phyloP scores from a whole-genome alignment of 768 basidiomycete species.

The Amanita polypyramis region DNA sequence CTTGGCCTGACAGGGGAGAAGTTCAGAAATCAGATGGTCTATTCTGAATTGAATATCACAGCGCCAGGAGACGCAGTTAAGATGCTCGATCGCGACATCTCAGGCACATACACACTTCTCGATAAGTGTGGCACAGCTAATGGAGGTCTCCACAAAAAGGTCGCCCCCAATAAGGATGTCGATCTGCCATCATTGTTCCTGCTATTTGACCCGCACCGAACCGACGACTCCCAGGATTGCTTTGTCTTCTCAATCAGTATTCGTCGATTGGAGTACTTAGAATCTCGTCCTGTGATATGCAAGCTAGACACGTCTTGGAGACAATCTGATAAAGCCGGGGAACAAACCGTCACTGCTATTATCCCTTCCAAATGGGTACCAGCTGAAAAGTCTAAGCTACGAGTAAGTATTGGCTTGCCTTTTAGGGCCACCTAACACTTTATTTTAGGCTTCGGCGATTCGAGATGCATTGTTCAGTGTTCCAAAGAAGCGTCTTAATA shows the following conservation, averaged over 20 bases:
- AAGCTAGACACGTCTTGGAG: conserved; percentile 71
- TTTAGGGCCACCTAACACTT: neutral
- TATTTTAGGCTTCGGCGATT: conserved; percentile 37
- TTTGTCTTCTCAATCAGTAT: conserved; percentile 81
- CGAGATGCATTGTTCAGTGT: conserved; percentile 55
- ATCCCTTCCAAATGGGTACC: conserved; percentile 60
- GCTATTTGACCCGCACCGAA: conserved; percentile 82
- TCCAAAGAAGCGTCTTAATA: conserved; percentile 41
- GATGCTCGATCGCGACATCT: conserved; percentile 68
- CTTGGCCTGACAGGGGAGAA: conserved; percentile 62
- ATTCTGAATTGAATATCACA: conserved; percentile 54
- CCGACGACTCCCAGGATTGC: conserved; percentile 62
- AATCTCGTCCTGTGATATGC: conserved; percentile 68
- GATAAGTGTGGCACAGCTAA: conserved; percentile 88
- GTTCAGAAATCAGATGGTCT: conserved; percentile 57
- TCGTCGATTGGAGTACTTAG: conserved; percentile 72
- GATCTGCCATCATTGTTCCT: conserved; percentile 59
- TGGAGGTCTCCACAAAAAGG: conserved; percentile 66
- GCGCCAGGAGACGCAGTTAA: conserved; percentile 35
- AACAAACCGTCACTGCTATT: conserved; percentile 42
- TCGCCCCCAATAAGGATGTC: conserved; percentile 28
- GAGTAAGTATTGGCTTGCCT: conserved; percentile 29
- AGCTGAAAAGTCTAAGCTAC: conserved; percentile 35
- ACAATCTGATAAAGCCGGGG: conserved; percentile 42
- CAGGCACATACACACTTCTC: conserved; percentile 68